Evolutionary conservation across 345 rosid species (phyloP).

Genomic region (sweet orange (Citrus sinensis)): DNA sequence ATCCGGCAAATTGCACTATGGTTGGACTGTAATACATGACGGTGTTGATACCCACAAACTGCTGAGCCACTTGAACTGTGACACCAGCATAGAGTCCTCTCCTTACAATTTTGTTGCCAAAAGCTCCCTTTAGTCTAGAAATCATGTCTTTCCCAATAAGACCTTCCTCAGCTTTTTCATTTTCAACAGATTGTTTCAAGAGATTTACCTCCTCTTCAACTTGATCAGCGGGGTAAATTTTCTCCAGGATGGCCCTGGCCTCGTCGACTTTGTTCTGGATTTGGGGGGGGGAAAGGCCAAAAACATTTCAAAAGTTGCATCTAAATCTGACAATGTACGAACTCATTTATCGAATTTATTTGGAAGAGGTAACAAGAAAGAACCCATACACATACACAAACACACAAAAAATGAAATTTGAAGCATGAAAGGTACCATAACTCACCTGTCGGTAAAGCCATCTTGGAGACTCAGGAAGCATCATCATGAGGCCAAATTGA

Average conservation of each 20-base stretch:
- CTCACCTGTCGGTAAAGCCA: conserved; percentile 66
- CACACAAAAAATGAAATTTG: no score
- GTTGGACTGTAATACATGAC: conserved; percentile 89
- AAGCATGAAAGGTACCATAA: background rate
- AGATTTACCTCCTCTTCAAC: conserved; percentile 55
- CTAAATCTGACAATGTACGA: background rate
- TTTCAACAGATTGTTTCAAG: conserved; percentile 46
- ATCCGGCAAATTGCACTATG: conserved; percentile 87
- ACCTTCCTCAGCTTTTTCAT: conserved; percentile 55
- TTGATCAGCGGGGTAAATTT: conserved; percentile 60
- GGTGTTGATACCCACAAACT: conserved; percentile 86
- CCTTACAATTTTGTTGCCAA: conserved; percentile 38
- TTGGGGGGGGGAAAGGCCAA: no score
- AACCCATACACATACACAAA: no score
- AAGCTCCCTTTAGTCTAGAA: conserved; percentile 69
- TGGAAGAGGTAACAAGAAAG: no score
- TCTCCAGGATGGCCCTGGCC: conserved; percentile 59
- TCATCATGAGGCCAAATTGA: conserved; percentile 65
- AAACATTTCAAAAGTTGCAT: no score
- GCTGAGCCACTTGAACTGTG: conserved; percentile 86
- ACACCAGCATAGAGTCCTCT: conserved; percentile 82
- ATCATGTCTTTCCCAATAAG: conserved; percentile 37
- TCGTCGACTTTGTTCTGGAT: conserved; percentile 45
- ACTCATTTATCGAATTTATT: no score
- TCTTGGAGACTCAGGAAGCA: conserved; percentile 85